Conservation (phyloP, 2,329 filamentous ascomycete species). For the Fusarium compactum region DNA sequence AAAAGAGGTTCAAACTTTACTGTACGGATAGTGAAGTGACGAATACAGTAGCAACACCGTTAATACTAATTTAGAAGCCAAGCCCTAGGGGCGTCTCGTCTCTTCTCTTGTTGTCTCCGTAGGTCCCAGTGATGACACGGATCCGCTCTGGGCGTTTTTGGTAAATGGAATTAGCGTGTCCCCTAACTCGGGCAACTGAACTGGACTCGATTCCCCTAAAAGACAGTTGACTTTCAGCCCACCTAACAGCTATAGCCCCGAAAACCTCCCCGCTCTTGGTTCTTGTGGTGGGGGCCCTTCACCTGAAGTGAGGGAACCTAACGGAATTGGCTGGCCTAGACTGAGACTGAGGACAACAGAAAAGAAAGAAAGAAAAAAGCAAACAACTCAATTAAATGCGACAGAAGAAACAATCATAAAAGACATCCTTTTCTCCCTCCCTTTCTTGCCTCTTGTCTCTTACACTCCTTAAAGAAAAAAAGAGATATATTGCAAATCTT, state of each 20-base stretch:
- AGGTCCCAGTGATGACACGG: constrained; percentile 26
- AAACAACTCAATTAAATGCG: not conserved
- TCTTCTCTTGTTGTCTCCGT: not conserved
- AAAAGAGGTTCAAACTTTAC: not conserved
- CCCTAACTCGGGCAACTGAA: not conserved
- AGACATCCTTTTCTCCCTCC: constrained; percentile 6
- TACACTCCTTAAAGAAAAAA: not conserved
- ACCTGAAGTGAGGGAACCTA: constrained; percentile 2
- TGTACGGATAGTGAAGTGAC: not conserved
- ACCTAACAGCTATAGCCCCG: too few species aligned
- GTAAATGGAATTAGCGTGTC: constrained; percentile 9
- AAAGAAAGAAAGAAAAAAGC: constrained; percentile 12
- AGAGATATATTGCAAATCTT: constrained; percentile 21
- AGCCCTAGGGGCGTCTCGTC: not conserved
- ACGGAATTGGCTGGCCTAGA: not conserved
- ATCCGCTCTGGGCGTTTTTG: constrained; percentile 29
- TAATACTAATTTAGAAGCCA: constrained; percentile 20
- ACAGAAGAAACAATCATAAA: constrained; percentile 25
- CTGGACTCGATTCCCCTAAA: not conserved
- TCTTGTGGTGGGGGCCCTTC: not conserved
- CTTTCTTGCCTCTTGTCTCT: not conserved
- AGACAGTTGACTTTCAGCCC: not conserved
- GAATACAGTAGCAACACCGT: constrained; percentile 13
- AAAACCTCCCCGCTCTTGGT: not conserved
- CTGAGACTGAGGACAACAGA: not conserved